Evolutionary conservation across 1,284 basidiomycete species (phyloP).

Genomic region (Sporisorium graminicola): DNA sequence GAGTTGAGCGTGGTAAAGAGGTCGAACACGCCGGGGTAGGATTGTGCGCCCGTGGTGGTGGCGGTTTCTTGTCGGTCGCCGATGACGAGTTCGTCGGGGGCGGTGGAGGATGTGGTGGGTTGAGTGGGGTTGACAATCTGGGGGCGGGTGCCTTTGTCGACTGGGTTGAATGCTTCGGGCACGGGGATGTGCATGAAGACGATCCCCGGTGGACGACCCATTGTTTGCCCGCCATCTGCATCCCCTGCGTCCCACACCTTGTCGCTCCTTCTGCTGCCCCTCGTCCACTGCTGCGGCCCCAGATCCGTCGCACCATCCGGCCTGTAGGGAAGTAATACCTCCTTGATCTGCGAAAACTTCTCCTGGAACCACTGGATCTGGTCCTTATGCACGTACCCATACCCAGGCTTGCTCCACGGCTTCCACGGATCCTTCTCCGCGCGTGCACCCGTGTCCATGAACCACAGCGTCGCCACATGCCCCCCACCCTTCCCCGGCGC

Average conservation of each 20-base stretch:
- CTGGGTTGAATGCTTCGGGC: slow-evolving; percentile 60
- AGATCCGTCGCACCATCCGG: slow-evolving; percentile 54
- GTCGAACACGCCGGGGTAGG: slow-evolving; percentile 63
- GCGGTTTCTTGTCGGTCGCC: slow-evolving; percentile 53
- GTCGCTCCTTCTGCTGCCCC: slow-evolving; percentile 17
- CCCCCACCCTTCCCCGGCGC: slow-evolving; percentile 72
- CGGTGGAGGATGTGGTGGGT: not conserved
- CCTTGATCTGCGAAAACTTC: slow-evolving; percentile 22
- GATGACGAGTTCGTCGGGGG: slow-evolving; percentile 17
- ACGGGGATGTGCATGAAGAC: slow-evolving; percentile 68
- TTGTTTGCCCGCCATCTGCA: slow-evolving; percentile 18
- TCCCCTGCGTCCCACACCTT: slow-evolving; percentile 32
- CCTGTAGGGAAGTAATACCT: slow-evolving; percentile 46
- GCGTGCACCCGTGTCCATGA: slow-evolving; percentile 85
- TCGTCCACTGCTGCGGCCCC: slow-evolving; percentile 18
- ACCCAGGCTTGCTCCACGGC: slow-evolving; percentile 50
- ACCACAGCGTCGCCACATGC: slow-evolving; percentile 88
- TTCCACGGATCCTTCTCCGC: slow-evolving; percentile 44
- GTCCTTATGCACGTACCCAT: slow-evolving; percentile 60
- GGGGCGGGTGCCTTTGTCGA: slow-evolving; percentile 2
- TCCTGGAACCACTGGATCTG: slow-evolving; percentile 62
- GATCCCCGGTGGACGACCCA: slow-evolving; percentile 55
- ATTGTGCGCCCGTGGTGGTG: slow-evolving; percentile 49
- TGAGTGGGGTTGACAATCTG: slow-evolving; percentile 10
- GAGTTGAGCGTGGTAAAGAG: slow-evolving; percentile 34